These are phyloP conservation scores for Catharanthus roseus DNA, from an alignment of 257 asterid species.

Conservation along the genomic window DNA sequence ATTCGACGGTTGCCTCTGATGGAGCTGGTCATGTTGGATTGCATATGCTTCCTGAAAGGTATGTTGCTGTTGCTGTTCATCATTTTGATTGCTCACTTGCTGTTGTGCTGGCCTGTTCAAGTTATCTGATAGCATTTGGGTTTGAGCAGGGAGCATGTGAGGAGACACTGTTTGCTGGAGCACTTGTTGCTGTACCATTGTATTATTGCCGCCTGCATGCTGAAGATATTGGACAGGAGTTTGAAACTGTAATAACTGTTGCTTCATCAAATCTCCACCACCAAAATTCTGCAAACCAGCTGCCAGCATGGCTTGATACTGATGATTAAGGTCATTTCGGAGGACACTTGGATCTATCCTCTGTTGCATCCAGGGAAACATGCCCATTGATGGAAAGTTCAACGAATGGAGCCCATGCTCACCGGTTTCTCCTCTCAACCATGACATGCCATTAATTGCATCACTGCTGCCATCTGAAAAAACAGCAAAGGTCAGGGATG, in stretches of 20 bases:
- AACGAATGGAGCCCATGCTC: conserved; percentile 66
- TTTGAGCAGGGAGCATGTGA: conserved; percentile 52
- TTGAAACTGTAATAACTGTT: conserved; percentile 70
- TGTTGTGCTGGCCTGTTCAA: conserved; percentile 51
- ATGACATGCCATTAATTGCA: conserved; percentile 65
- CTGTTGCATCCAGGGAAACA: conserved; percentile 89
- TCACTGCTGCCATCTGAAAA: conserved; percentile 60
- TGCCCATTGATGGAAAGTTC: conserved; percentile 63
- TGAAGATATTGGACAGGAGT: conserved; percentile 70
- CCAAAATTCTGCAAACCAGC: conserved; percentile 61
- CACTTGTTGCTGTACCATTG: conserved; percentile 41
- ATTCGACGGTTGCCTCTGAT: conserved; percentile 58
- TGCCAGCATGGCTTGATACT: conserved; percentile 75
- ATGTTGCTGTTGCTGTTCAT: conserved; percentile 44
- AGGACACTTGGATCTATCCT: conserved; percentile 56
- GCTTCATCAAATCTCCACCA: conserved; percentile 55
- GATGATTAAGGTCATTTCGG: conserved; percentile 69
- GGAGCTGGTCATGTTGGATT: conserved; percentile 59
- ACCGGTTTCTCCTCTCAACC: conserved; percentile 77
- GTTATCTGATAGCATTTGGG: conserved; percentile 59
- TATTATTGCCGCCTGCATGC: conserved; percentile 47
- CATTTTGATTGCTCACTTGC: conserved; percentile 44
- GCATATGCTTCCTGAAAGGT: conserved; percentile 52
- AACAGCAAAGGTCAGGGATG: conserved; percentile 8
- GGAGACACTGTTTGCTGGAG: conserved; percentile 46